A percentile compares a stretch with the other conserved stretches of the same genome.
These are phyloP conservation scores for Candida orba DNA, from an alignment of 805 yeast genomes.

Conservation along the genomic window DNA sequence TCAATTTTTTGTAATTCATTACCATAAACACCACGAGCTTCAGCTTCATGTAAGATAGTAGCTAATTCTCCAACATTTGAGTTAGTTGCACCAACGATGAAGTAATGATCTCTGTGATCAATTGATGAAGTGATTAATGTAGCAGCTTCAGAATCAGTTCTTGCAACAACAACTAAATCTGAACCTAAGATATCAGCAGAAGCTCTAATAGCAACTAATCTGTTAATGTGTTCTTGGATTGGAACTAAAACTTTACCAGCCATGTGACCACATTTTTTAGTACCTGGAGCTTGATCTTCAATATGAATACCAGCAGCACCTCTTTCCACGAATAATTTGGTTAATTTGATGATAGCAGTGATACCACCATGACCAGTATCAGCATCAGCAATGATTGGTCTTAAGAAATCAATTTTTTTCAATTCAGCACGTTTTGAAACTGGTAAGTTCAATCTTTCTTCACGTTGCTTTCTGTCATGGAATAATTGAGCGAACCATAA, in stretches of 20 bases:
- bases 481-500: constrained; percentile 93
- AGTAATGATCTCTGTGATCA: constrained; percentile 91
- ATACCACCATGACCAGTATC: constrained; percentile 99
- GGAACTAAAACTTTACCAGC: constrained; percentile 98
- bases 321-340: constrained; percentile 92
- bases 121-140: constrained; percentile 90
- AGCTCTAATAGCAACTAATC: constrained; percentile 89
- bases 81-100: constrained; percentile 85
- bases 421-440: constrained; percentile 60
- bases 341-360: constrained; percentile 91
- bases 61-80: constrained; percentile 70
- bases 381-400: constrained; percentile 96
- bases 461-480: constrained; percentile 95
- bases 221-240: constrained; percentile 93
- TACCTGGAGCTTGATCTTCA: constrained; percentile 98
- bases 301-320: constrained; percentile 99
- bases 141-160: constrained; percentile 98
- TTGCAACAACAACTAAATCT: constrained; percentile 80
- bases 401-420: constrained; percentile 75
- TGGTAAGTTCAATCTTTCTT: constrained; percentile 46
- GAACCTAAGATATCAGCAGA: constrained; percentile 91
- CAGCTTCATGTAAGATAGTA: constrained; percentile 76
- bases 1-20: constrained; percentile 66
- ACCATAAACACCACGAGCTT: constrained; percentile 65
- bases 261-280: constrained; percentile 99